Evolutionary conservation across 148 eudicot genomes (phyloP).

Genomic region (Rhododendron griersonianum): DNA sequence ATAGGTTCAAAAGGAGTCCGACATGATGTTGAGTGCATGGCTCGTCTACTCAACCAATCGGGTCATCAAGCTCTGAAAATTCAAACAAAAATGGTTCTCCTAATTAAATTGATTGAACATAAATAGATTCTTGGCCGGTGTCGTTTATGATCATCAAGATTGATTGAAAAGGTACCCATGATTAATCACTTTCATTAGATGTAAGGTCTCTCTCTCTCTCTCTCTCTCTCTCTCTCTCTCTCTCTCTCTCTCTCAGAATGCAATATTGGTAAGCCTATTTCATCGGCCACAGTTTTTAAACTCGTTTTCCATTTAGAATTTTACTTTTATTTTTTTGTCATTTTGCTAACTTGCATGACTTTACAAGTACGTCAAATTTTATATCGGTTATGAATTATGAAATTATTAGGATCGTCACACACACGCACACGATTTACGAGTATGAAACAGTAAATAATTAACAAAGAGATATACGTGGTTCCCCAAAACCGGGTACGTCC

Average conservation of each 20-base stretch:
- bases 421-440: too few species aligned
- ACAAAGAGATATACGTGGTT: too few species aligned
- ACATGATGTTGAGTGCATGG: not conserved
- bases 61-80: not conserved
- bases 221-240: not conserved
- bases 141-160: not conserved
- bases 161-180: not conserved
- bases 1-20: not conserved
- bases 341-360: not conserved
- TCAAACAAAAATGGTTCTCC: not conserved
- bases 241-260: not conserved
- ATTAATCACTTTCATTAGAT: not conserved
- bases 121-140: not conserved
- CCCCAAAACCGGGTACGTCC: too few species aligned
- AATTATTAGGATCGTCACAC: too few species aligned
- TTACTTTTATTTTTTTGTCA: not conserved
- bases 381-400: not conserved
- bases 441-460: too few species aligned
- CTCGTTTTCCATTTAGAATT: not conserved
- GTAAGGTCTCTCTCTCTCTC: not conserved
- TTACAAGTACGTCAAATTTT: not conserved
- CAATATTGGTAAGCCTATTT: not conserved
- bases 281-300: not conserved
- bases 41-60: not conserved
- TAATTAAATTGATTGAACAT: not conserved